phyloP scores from a whole-genome alignment of 176 grass and related monocot species.

The Avena atlantica region DNA sequence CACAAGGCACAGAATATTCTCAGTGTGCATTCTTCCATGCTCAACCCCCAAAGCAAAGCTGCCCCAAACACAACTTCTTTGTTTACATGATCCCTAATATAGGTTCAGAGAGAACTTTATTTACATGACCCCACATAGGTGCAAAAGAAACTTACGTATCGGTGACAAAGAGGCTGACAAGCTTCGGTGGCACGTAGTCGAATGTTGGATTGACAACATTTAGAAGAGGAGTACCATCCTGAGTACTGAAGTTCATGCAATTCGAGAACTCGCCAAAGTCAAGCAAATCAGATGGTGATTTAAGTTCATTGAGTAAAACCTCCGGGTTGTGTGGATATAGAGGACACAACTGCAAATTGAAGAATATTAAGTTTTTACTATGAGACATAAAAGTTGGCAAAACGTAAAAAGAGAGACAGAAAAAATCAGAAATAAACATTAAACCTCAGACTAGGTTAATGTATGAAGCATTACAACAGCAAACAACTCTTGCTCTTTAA shows the following conservation, averaged over 20 bases:
- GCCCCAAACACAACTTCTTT: not conserved
- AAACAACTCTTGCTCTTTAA: slow-evolving; percentile 17
- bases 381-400: slow-evolving; percentile 10
- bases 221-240: slow-evolving; percentile 70
- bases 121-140: not conserved
- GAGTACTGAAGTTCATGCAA: slow-evolving; percentile 84
- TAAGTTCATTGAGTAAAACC: slow-evolving; percentile 90
- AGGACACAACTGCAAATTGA: slow-evolving; percentile 73
- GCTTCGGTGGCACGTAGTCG: slow-evolving; percentile 93
- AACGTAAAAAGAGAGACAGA: not conserved
- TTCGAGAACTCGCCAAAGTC: slow-evolving; percentile 95
- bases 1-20: not conserved
- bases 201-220: slow-evolving; percentile 95
- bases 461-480: not conserved
- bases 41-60: slow-evolving; percentile 25
- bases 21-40: not conserved
- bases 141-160: slow-evolving; percentile 70
- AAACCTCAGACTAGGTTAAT: not conserved
- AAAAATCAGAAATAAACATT: too few species aligned
- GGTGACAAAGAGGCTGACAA: slow-evolving; percentile 93
- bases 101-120: slow-evolving; percentile 2
- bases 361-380: slow-evolving; percentile 25
- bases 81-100: not conserved
- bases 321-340: slow-evolving; percentile 95
- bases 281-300: slow-evolving; percentile 89